These are phyloP conservation scores for Misopates orontium DNA, from an alignment of 257 asterid genomes.

Conservation along the genomic window DNA sequence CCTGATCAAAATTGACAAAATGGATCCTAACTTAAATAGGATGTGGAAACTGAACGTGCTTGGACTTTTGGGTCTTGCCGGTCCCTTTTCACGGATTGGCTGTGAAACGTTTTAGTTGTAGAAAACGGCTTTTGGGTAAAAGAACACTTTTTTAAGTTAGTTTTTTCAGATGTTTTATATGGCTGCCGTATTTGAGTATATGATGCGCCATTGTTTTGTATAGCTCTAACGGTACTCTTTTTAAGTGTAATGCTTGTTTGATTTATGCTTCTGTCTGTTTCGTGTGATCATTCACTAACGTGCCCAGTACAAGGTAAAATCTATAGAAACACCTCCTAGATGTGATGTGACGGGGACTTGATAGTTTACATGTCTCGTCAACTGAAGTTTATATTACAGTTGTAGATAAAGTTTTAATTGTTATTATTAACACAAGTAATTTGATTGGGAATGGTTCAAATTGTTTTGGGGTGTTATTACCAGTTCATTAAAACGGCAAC, in stretches of 20 bases:
- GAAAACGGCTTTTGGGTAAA: conserved; percentile 23
- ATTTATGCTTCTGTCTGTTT: conserved; percentile 11
- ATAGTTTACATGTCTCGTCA: no score
- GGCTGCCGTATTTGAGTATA: conserved; percentile 35
- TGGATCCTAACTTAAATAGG: conserved; percentile 39
- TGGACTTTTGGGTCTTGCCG: conserved; percentile 21
- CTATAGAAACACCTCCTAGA: no score
- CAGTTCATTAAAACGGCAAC: no score
- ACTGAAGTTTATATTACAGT: no score
- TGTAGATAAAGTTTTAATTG: no score
- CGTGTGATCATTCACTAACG: no score
- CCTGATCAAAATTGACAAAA: conserved; percentile 6
- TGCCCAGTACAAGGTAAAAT: no score
- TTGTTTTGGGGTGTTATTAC: no score
- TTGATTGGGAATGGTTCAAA: no score
- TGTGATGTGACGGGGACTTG: no score
- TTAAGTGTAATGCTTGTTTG: conserved; percentile 34
- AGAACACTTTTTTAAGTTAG: conserved; percentile 25
- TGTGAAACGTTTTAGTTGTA: conserved; percentile 27
- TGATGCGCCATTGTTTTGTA: conserved; percentile 49
- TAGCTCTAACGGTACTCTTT: conserved; percentile 35
- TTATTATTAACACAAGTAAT: no score
- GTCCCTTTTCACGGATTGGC: conserved; percentile 25
- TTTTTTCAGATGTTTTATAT: conserved; percentile 31
- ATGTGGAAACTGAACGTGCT: conserved; percentile 28